Percentiles rank a stretch among this genome's conserved stretches.
Evolutionary conservation across 2,329 filamentous ascomycete species (phyloP).

Genomic region (Seiridium unicorne): DNA sequence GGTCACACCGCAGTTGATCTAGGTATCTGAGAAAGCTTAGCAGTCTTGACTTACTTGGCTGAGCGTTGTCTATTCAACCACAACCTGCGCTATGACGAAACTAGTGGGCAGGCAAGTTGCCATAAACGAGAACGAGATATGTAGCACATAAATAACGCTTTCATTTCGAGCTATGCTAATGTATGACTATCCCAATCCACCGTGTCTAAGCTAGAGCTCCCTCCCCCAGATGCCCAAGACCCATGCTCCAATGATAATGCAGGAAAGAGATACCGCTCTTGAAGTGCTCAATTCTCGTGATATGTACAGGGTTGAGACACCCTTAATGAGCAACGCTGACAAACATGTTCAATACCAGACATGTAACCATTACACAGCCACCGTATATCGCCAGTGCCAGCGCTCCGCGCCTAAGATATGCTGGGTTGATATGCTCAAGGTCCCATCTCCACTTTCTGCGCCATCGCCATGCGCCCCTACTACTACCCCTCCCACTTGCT

Average conservation of each 20-base stretch:
- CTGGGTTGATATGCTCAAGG: conserved; percentile 62
- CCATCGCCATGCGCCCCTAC: conserved; percentile 45
- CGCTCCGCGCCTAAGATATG: conserved; percentile 68
- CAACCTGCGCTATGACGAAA: too few relatives aligned
- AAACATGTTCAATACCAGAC: conserved; percentile 81
- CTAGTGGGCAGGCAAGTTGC: too few relatives aligned
- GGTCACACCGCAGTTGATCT: too few relatives aligned
- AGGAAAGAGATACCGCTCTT: neutral
- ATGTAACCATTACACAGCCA: conserved; percentile 83
- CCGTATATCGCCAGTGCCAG: conserved; percentile 81
- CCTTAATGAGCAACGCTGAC: conserved; percentile 63
- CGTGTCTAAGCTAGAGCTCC: neutral
- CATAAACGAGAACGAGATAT: too few relatives aligned
- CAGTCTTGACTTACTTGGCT: too few relatives aligned
- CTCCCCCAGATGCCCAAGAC: neutral
- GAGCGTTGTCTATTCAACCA: too few relatives aligned
- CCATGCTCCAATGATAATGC: neutral
- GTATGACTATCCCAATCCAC: too few relatives aligned
- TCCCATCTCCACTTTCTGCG: conserved; percentile 58
- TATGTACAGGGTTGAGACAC: neutral
- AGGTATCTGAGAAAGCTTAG: too few relatives aligned
- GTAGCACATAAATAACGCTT: too few relatives aligned
- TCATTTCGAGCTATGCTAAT: too few relatives aligned
- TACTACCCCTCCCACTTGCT: conserved; percentile 26
- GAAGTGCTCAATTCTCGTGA: neutral